Evolutionary conservation across 306 rosid species (phyloP).

Genomic region (Quercus bicolor): DNA sequence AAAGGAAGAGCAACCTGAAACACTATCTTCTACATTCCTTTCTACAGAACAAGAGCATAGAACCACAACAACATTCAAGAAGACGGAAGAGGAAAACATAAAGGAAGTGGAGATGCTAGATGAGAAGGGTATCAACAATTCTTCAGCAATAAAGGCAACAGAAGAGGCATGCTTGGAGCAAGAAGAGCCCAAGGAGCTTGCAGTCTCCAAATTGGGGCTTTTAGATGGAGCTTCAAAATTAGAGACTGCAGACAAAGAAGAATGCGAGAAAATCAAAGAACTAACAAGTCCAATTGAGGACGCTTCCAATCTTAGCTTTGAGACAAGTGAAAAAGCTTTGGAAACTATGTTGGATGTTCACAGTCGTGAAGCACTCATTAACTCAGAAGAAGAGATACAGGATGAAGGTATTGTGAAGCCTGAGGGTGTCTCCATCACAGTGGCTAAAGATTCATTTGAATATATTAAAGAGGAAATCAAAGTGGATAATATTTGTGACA

Average conservation of each 20-base stretch:
- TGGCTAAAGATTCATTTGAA: neutral
- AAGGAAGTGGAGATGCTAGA: slow-evolving; percentile 1
- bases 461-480: neutral
- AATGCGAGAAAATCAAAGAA: neutral
- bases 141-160: neutral
- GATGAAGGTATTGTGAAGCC: neutral
- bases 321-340: neutral
- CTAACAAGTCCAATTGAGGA: neutral
- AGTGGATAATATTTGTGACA: neutral
- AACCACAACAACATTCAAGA: slow-evolving; percentile 2
- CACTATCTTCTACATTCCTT: slow-evolving; percentile 5
- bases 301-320: neutral
- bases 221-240: neutral
- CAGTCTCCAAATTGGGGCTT: slow-evolving; percentile 1
- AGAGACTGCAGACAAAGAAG: neutral
- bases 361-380: slow-evolving; percentile 5
- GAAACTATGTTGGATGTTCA: neutral
- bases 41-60: slow-evolving; percentile 12
- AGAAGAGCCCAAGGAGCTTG: neutral
- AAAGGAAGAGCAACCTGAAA: slow-evolving; percentile 17
- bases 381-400: slow-evolving; percentile 3
- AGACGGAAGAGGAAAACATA: neutral
- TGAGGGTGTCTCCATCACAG: neutral
- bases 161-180: slow-evolving; percentile 5
- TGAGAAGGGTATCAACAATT: neutral